Evolutionary conservation across 1,284 basidiomycete genomes (phyloP), one percentile per base, ranked within the genome.

Genomic region (Bondarzewia mesenterica): DNA sequence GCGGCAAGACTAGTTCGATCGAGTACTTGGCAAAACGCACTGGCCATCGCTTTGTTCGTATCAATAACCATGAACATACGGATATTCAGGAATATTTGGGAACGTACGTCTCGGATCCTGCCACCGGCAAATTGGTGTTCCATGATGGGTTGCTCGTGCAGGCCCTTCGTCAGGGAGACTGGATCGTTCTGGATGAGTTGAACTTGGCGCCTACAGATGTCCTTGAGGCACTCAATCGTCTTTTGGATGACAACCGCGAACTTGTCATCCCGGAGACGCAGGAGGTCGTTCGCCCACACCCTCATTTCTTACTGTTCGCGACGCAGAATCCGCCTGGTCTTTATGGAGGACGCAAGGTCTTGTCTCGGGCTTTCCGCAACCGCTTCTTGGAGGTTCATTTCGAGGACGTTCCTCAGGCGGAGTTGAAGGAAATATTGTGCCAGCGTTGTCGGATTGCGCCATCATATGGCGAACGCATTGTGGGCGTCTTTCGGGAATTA

Each of bases 31-130:
- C 96, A 2, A 81, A 81, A 51, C 78, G 89, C 50, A 98, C 95
- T 0, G 95, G 96, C 0, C 96, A 99, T 70, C 80, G 81, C 25
- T 99, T 99, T 63, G 85, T 99, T 23, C 89, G 96, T 32, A 98
- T 99, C 77, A 99, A 99, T 71, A 99, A 99, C 60, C 96, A 99
- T 69, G 96, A 99, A 60, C 96, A 99, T 63, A 99, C 96, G 4
- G 96, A 99, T 64, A 94, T 95, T 44, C 96, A 99, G 62, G 96
- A 99, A 63, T 99, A 99, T 62, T 77, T 99, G 45, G 96, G 96
- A 5, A 94, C 93, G 0, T 99, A 99, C 60, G 83, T 95, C 14
- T 94, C 95, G 1, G 94, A 99, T 64, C 82, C 93, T 5, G 66
- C 80, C 21, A 92, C 92, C 0, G 96, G 96, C 20, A 95, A 93